These are phyloP conservation scores for Fusarium pilosicola DNA, from an alignment of 2,329 filamentous ascomycete species.

Conservation along the genomic window DNA sequence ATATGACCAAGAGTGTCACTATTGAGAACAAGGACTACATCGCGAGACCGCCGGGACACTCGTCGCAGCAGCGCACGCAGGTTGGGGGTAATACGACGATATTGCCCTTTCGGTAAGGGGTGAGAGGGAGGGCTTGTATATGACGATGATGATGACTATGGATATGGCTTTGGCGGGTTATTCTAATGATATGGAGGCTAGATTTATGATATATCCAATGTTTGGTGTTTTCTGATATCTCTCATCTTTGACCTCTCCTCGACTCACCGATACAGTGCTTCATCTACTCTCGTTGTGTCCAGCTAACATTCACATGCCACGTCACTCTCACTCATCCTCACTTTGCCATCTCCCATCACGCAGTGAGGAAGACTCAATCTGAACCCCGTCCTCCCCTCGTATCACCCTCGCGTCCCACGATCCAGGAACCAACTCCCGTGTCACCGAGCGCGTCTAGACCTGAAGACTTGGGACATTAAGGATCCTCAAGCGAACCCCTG, in stretches of 20 bases:
- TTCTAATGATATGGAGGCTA: constrained; percentile 38
- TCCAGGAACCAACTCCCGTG: constrained; percentile 28
- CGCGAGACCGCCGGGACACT: constrained; percentile 50
- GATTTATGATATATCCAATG: constrained; percentile 42
- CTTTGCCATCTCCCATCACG: neutral
- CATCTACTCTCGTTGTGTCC: neutral
- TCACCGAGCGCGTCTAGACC: constrained; percentile 7
- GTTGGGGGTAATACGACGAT: constrained; percentile 48
- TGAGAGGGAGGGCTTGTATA: constrained; percentile 20
- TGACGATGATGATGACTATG: constrained; percentile 37
- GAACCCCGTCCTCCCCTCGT: constrained; percentile 18
- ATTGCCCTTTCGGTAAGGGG: constrained; percentile 48
- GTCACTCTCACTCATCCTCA: neutral
- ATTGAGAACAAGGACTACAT: constrained; percentile 88
- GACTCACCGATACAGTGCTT: neutral
- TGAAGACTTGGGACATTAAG: constrained; percentile 24
- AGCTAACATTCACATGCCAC: neutral
- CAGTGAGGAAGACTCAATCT: constrained; percentile 6
- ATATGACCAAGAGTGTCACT: constrained; percentile 95
- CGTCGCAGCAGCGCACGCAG: constrained; percentile 47
- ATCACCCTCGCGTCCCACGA: constrained; percentile 36
- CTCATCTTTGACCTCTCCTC: neutral
- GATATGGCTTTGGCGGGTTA: constrained; percentile 28
- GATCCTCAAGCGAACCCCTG: constrained; percentile 25
- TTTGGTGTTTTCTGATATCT: neutral